Evolutionary conservation across 2,329 filamentous ascomycete genomes (phyloP).

Genomic region (Karstenula rhodostoma): DNA sequence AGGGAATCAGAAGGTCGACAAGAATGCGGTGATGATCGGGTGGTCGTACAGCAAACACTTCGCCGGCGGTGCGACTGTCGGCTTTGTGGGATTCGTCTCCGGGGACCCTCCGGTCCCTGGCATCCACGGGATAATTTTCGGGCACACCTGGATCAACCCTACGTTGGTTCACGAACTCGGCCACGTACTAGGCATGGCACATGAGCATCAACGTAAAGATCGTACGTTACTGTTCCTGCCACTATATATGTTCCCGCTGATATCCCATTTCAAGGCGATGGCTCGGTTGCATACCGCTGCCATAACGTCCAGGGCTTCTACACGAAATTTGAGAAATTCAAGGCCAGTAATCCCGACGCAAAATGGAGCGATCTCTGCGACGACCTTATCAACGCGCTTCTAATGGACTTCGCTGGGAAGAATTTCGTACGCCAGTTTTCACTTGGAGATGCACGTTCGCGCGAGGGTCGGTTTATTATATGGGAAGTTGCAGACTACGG

Average conservation of each 20-base stretch:
- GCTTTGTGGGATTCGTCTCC: background rate
- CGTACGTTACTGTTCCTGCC: background rate
- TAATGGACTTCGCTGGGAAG: background rate
- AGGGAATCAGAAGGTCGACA: background rate
- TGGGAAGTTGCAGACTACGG: background rate
- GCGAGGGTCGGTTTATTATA: background rate
- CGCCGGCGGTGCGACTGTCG: background rate
- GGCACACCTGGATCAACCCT: background rate
- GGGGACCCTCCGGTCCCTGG: background rate
- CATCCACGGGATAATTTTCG: background rate
- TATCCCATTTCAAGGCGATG: background rate
- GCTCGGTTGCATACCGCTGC: conserved; percentile 13
- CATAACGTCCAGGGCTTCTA: conserved; percentile 3
- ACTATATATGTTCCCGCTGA: background rate
- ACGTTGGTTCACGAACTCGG: conserved; percentile 8
- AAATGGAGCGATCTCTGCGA: conserved; percentile 7
- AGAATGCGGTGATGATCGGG: background rate
- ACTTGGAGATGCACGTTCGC: background rate
- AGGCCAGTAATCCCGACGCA: background rate
- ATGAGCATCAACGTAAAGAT: conserved; percentile 11
- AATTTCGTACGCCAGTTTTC: background rate
- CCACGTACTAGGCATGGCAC: conserved; percentile 9
- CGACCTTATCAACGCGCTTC: background rate
- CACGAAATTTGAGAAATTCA: background rate
- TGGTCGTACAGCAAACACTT: background rate